These are phyloP conservation scores for Colletotrichum sp. DNA, from an alignment of 2,329 filamentous ascomycete genomes.

Conservation along the genomic window DNA sequence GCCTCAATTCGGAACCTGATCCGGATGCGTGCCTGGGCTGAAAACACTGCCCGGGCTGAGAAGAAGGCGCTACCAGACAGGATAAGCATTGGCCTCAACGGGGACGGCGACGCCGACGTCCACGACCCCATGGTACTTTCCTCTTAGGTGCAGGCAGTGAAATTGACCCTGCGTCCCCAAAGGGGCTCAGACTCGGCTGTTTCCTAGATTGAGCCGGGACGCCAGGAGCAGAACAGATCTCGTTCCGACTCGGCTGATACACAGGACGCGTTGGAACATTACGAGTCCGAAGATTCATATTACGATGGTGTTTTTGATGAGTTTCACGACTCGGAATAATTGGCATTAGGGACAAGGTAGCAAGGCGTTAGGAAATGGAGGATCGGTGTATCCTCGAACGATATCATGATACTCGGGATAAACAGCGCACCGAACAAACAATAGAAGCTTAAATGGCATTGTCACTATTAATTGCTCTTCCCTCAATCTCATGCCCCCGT, in stretches of 20 bases:
- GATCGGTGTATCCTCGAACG: not conserved
- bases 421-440: conserved; percentile 9
- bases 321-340: not conserved
- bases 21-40: conserved; percentile 84
- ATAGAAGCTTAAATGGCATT: not conserved
- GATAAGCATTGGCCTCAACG: conserved; percentile 44
- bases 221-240: not conserved
- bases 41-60: conserved; percentile 60
- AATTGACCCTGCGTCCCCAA: not conserved
- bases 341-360: not conserved
- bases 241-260: not conserved
- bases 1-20: conserved; percentile 84
- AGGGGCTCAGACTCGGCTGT: not conserved
- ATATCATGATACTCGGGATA: not conserved
- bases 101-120: conserved; percentile 25
- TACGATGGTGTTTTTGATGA: not conserved
- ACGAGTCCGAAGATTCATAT: not conserved
- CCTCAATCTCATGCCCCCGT: not conserved
- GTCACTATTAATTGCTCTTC: not conserved
- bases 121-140: conserved; percentile 21
- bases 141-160: not conserved
- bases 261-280: not conserved
- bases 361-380: not conserved
- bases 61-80: conserved; percentile 45
- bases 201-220: not conserved